Conservation (phyloP, 345 rosid species). For the Citrus unshiu region DNA sequence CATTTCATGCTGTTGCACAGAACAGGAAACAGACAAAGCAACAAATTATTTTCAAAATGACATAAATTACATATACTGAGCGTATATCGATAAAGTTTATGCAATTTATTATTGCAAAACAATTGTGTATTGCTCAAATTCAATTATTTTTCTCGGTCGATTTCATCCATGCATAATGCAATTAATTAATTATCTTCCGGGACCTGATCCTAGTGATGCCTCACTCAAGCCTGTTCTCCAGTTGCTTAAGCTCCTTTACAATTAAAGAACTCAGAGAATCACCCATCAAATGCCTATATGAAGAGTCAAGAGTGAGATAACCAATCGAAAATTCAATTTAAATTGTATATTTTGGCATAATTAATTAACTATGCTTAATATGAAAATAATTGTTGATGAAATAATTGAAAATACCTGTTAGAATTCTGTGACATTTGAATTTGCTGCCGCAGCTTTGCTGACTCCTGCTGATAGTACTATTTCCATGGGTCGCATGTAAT, state of each 20-base stretch:
- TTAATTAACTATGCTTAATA: too few species aligned
- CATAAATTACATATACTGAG: too few species aligned
- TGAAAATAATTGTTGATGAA: not conserved
- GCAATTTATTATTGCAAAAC: not conserved
- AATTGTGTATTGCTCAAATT: not conserved
- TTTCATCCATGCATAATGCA: too few species aligned
- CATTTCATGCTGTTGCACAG: slow-evolving; percentile 72
- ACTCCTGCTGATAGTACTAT: slow-evolving; percentile 85
- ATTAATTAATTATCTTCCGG: slow-evolving; percentile 57
- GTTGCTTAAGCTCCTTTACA: slow-evolving; percentile 91
- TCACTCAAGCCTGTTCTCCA: slow-evolving; percentile 90
- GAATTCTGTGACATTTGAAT: slow-evolving; percentile 90
- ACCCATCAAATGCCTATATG: slow-evolving; percentile 81
- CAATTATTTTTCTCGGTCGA: too few species aligned
- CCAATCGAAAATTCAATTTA: too few species aligned
- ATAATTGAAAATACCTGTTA: slow-evolving; percentile 50
- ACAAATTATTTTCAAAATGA: not conserved
- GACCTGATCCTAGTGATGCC: slow-evolving; percentile 91
- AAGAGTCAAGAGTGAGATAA: not conserved
- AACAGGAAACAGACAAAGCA: not conserved
- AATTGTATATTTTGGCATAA: not conserved
- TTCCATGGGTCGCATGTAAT: not conserved
- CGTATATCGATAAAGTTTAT: too few species aligned
- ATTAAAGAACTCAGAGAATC: slow-evolving; percentile 72
- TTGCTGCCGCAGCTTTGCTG: too few species aligned